Percentiles rank a stretch among this genome's conserved stretches.
Evolutionary conservation across 2,329 filamentous ascomycete species (phyloP).

Genomic region (Penicillium sp.): DNA sequence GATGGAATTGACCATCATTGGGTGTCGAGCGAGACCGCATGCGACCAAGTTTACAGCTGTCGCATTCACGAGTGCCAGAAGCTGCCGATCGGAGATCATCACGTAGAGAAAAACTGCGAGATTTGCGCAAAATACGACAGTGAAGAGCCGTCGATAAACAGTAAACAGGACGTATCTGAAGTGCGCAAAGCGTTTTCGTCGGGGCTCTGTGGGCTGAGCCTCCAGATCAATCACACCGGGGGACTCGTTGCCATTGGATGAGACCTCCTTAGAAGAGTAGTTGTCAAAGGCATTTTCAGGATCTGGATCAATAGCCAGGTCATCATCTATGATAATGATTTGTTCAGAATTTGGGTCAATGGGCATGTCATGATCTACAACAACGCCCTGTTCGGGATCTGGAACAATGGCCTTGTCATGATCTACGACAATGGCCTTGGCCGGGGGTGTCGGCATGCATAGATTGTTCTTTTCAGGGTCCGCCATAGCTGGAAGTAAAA

Average conservation of each 20-base stretch:
- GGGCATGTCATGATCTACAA: not conserved
- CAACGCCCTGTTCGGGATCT: conserved; percentile 3
- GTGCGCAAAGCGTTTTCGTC: conserved; percentile 13
- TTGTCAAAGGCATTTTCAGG: not conserved
- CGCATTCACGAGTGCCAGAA: conserved; percentile 43
- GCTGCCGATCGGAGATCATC: conserved; percentile 35
- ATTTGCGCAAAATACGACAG: conserved; percentile 41
- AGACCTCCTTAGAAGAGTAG: conserved; percentile 1
- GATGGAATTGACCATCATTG: conserved; percentile 53
- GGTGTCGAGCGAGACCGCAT: conserved; percentile 52
- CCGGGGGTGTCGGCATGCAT: conserved; percentile 8
- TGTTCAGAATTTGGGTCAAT: not conserved
- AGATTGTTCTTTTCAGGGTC: conserved; percentile 16
- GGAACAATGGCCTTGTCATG: conserved; percentile 1
- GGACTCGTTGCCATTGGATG: not conserved
- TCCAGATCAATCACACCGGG: conserved; percentile 11
- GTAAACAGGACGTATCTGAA: conserved; percentile 16
- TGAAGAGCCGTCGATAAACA: conserved; percentile 46
- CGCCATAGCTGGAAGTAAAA: conserved; percentile 7
- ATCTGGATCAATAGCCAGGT: not conserved
- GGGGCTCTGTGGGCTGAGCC: conserved; percentile 11
- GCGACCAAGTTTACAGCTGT: conserved; percentile 48
- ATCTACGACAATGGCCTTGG: conserved; percentile 9
- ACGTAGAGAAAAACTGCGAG: conserved; percentile 39
- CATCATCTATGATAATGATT: too few species aligned